Evolutionary conservation across 257 asterid genomes (phyloP).

Genomic region (Gentiana dahurica): DNA sequence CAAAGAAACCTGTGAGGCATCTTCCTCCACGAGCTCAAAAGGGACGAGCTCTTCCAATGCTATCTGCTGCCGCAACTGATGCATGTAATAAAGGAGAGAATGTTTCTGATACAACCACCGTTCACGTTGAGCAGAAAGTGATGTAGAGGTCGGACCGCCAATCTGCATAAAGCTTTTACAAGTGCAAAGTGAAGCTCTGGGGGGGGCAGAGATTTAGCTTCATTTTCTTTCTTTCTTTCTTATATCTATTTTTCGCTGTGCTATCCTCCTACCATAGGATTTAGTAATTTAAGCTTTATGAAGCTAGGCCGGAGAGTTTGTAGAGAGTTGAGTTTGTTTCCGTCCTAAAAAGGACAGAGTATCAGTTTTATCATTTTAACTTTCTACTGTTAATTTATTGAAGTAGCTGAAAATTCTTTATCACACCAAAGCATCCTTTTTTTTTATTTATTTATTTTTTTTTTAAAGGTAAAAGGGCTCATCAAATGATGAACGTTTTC

Average conservation of each 20-base stretch:
- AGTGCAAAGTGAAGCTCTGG: conserved; percentile 20
- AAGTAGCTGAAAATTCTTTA: too few relatives aligned
- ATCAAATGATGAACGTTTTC: background rate
- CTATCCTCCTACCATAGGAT: conserved; percentile 3
- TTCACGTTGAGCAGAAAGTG: conserved; percentile 15
- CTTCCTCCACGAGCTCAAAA: conserved; percentile 93
- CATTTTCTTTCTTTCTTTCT: conserved; percentile 16
- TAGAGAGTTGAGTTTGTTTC: conserved; percentile 25
- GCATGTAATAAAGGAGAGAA: conserved; percentile 24
- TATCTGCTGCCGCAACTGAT: conserved; percentile 29
- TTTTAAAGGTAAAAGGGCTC: conserved; percentile 7
- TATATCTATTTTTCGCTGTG: background rate
- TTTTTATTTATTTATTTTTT: conserved; percentile 2
- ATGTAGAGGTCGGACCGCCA: conserved; percentile 6
- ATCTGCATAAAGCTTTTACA: conserved; percentile 7
- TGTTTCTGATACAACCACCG: conserved; percentile 24
- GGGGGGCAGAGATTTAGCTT: conserved; percentile 16
- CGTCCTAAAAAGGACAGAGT: conserved; percentile 15
- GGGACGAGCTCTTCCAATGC: conserved; percentile 50
- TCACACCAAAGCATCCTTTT: conserved; percentile 27
- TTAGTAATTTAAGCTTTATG: conserved; percentile 12
- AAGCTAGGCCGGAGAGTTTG: conserved; percentile 38
- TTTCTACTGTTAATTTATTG: too few relatives aligned
- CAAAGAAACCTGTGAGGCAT: conserved; percentile 61
- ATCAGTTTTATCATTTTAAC: too few relatives aligned